These are phyloP conservation scores for Metschnikowia arizonensis DNA, from an alignment of 805 yeast genomes.

Conservation along the genomic window DNA sequence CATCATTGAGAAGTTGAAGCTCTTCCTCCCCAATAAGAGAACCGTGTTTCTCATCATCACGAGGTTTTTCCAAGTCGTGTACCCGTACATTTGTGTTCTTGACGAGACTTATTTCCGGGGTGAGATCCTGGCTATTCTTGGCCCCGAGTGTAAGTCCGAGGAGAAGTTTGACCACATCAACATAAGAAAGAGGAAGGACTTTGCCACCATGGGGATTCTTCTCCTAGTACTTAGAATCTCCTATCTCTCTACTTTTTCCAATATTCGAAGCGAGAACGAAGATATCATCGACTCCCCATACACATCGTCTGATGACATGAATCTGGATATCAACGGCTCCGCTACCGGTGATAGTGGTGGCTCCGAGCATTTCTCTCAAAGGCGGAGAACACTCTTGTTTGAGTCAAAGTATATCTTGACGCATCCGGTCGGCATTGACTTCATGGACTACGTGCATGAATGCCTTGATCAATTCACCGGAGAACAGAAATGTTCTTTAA, in stretches of 20 bases:
- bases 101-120: constrained; percentile 26
- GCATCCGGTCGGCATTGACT: constrained; percentile 31
- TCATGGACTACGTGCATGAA: constrained; percentile 27
- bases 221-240: constrained; percentile 50
- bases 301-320: neutral
- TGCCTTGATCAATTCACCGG: constrained; percentile 35
- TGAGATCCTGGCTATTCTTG: constrained; percentile 44
- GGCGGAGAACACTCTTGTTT: constrained; percentile 3
- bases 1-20: constrained; percentile 16
- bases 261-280: constrained; percentile 15
- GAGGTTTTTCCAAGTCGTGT: constrained; percentile 18
- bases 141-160: constrained; percentile 13
- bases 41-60: constrained; percentile 16
- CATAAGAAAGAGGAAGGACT: constrained; percentile 40
- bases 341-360: neutral
- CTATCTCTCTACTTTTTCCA: constrained; percentile 45
- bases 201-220: constrained; percentile 48
- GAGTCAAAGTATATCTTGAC: constrained; percentile 25
- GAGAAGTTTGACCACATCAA: constrained; percentile 22
- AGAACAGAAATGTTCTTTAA: constrained; percentile 10
- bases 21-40: constrained; percentile 18
- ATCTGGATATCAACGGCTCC: neutral
- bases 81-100: constrained; percentile 21
- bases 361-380: neutral
- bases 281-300: constrained; percentile 4